Conservation (phyloP, 2,329 filamentous ascomycete species). For the Aspergillus aculeatinus region DNA sequence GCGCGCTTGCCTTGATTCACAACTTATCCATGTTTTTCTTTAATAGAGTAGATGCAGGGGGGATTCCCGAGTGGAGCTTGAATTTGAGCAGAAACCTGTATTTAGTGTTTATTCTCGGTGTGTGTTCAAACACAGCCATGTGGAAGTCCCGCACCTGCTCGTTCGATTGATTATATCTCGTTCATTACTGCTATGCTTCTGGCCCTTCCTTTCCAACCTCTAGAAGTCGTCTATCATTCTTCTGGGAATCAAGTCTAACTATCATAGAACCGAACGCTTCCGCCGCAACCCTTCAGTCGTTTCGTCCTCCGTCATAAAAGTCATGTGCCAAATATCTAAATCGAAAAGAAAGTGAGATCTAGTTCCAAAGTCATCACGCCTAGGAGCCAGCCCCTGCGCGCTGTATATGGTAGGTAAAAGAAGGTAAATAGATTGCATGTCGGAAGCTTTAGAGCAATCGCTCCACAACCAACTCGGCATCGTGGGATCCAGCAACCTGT, state of each 20-base stretch:
- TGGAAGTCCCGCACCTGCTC: background rate
- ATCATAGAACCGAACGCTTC: background rate
- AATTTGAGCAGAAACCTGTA: background rate
- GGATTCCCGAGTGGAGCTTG: background rate
- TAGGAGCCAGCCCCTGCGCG: slow-evolving; percentile 21
- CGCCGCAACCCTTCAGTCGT: background rate
- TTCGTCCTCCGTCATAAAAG: background rate
- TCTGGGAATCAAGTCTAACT: background rate
- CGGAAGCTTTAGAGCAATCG: slow-evolving; percentile 29
- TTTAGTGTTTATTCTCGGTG: background rate
- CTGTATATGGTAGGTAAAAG: background rate
- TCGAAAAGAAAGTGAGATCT: background rate
- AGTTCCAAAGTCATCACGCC: background rate
- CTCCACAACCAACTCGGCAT: slow-evolving; percentile 34
- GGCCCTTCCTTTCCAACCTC: background rate
- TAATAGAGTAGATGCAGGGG: slow-evolving; percentile 9
- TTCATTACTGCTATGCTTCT: background rate
- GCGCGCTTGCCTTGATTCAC: background rate
- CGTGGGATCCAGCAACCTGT: slow-evolving; percentile 21
- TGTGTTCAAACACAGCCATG: background rate
- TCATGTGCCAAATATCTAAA: background rate
- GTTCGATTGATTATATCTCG: background rate
- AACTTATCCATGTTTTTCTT: slow-evolving; percentile 7
- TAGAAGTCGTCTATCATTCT: background rate
- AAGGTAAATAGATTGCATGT: background rate